Evolutionary conservation across 202 grass and related monocot species (phyloP).

Genomic region (Schoenoplectus triqueter): DNA sequence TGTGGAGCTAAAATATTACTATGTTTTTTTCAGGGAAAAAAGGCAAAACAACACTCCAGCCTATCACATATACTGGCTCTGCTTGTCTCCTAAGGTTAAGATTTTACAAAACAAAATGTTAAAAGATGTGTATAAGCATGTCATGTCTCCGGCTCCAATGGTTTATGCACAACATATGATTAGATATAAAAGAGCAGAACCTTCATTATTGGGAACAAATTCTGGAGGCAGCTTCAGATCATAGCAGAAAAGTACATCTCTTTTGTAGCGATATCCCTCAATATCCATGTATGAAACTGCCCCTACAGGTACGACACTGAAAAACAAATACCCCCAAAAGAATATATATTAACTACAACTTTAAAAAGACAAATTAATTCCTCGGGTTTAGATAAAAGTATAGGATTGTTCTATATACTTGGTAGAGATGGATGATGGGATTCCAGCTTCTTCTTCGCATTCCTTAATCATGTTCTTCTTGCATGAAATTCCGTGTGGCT

Average conservation of each 20-base stretch:
- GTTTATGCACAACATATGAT: slow-evolving; percentile 3
- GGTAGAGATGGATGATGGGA: slow-evolving; percentile 70
- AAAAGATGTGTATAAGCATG: background rate
- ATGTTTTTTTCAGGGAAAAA: background rate
- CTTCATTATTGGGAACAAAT: slow-evolving; percentile 87
- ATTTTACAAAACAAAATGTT: background rate
- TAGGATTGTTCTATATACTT: slow-evolving; percentile 46
- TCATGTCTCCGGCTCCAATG: background rate
- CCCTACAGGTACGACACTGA: slow-evolving; percentile 69
- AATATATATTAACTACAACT: slow-evolving; percentile 14
- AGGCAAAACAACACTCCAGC: background rate
- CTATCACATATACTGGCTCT: background rate
- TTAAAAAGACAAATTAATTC: background rate
- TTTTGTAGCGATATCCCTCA: slow-evolving; percentile 82
- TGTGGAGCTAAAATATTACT: background rate
- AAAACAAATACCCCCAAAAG: slow-evolving; percentile 17
- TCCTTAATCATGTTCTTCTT: slow-evolving; percentile 86
- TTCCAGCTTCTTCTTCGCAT: slow-evolving; percentile 97
- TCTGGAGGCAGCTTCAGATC: slow-evolving; percentile 75
- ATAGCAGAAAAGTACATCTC: slow-evolving; percentile 95
- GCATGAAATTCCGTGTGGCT: slow-evolving; percentile 89
- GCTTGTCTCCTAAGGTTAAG: background rate
- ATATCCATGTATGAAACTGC: slow-evolving; percentile 84
- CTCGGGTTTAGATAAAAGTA: background rate
- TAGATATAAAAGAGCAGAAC: slow-evolving; percentile 38